Conservation (phyloP, 1,284 basidiomycete species). For the Singerocomus inundabilis region DNA sequence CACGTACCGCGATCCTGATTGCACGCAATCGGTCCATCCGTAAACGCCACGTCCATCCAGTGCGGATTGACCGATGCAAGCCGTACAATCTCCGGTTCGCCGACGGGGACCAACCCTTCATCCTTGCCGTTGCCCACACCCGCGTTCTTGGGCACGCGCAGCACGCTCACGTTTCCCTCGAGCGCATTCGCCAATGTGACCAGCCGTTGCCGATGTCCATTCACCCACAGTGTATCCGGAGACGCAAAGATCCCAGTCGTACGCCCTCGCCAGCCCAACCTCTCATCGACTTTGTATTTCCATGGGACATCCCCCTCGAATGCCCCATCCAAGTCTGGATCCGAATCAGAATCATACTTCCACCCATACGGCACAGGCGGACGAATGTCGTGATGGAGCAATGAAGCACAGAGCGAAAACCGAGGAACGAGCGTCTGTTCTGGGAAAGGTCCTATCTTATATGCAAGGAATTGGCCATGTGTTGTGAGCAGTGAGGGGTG, state of each 20-base stretch:
- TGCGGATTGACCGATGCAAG: conserved; percentile 45
- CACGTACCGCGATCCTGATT: conserved; percentile 39
- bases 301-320: conserved; percentile 48
- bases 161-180: conserved; percentile 29
- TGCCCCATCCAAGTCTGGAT: conserved; percentile 19
- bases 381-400: conserved; percentile 61
- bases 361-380: conserved; percentile 49
- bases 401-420: conserved; percentile 56
- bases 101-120: conserved; percentile 36
- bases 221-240: conserved; percentile 44
- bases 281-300: conserved; percentile 54
- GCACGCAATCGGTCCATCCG: conserved; percentile 47
- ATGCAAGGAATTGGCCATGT: conserved; percentile 58
- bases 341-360: conserved; percentile 31
- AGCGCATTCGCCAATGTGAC: conserved; percentile 38
- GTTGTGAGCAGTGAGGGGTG: conserved; percentile 50
- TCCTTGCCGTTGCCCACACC: too few relatives aligned
- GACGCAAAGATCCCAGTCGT: conserved; percentile 62
- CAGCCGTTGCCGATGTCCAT: conserved; percentile 45
- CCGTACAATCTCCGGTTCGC: conserved; percentile 37
- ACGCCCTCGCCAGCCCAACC: conserved; percentile 63
- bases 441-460: conserved; percentile 49
- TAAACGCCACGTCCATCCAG: conserved; percentile 59
- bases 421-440: conserved; percentile 48
- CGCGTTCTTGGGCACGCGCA: conserved; percentile 16